Evolutionary conservation across 163 green algal genomes (phyloP), one percentile per base, ranked within the genome.

Genomic region (Smithsoniella earleae): DNA sequence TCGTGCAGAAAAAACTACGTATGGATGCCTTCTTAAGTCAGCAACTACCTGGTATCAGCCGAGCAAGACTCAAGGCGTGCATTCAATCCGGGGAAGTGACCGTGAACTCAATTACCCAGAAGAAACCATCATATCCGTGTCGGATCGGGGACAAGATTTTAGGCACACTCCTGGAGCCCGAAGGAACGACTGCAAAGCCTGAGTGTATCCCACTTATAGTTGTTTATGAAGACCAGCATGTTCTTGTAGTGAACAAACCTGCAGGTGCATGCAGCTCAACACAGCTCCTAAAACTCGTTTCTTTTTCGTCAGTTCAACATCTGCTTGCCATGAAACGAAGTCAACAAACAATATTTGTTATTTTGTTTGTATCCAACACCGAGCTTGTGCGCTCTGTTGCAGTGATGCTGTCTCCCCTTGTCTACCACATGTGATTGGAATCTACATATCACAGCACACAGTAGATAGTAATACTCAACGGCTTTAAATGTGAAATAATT

Each of bases 221-320:
- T 1, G 80, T 95, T 2, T 96, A 92, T 73, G 92, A 98, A 75
- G 94, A 98, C 74, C 86, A 90, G 0, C 75, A 95, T 75, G 30
- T 98, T n/a, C 77, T 98, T 2, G 91, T 99, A 0, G 74, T 99
- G 20, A 93, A 98, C 85, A 99, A 99, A 83, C 86, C 58, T 45
- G 58, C 58, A 69, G 58, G 58, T 34, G 33, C 33, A 27, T 64
- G 8, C 31, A 10, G 31, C 5, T 13, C 49, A 25, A 54, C 16
- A 54, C 43, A n/a, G 43, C 16, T 54, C 16, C 18, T 16, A 16
- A 18, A 54, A 54, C 43, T 54, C 43, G 43, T 27, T 54, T 18
- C 43, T 54, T 18, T 27, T 18, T 27, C 18, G 43, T 54, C 16
- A 54, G 43, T 54, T 27, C 16, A 27, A 54, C 43, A 18, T 54